These are phyloP conservation scores for Fraxinus floribunda DNA, from an alignment of 305 asterid species.

Conservation along the genomic window DNA sequence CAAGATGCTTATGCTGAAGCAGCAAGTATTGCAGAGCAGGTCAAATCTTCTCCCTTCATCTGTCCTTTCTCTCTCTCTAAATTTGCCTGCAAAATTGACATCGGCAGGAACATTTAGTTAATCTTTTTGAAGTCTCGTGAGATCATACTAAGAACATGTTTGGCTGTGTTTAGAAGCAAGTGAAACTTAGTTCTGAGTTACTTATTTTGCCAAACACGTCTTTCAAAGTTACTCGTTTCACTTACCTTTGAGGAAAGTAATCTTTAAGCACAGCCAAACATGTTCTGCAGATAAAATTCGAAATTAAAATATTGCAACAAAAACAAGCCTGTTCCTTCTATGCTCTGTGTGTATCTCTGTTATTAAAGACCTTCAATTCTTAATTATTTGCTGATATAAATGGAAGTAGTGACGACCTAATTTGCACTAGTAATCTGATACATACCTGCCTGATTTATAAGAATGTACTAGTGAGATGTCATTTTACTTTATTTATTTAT, in stretches of 20 bases:
- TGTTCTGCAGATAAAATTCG: background rate
- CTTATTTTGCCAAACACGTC: background rate
- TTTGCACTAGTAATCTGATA: background rate
- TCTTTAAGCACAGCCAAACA: background rate
- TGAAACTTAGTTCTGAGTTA: background rate
- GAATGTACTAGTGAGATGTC: background rate
- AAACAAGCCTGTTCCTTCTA: background rate
- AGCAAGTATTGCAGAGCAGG: slow-evolving; percentile 99
- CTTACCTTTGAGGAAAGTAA: background rate
- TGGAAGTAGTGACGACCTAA: background rate
- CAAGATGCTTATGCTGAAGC: slow-evolving; percentile 99
- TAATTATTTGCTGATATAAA: background rate
- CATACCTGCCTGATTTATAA: background rate
- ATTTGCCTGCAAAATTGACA: slow-evolving; percentile 10
- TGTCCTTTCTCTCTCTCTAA: slow-evolving; percentile 14
- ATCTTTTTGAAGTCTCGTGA: slow-evolving; percentile 4
- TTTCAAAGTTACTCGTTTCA: slow-evolving; percentile 6
- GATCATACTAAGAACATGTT: background rate
- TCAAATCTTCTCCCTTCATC: slow-evolving; percentile 31
- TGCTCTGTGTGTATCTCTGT: slow-evolving; percentile 15
- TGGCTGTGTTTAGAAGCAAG: background rate
- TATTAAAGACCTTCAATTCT: background rate
- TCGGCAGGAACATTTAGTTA: background rate
- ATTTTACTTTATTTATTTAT: background rate
- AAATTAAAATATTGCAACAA: background rate